Evolutionary conservation across 768 basidiomycete genomes (phyloP), one percentile per base, ranked within the genome.

Genomic region (Scleroderma citrinum): DNA sequence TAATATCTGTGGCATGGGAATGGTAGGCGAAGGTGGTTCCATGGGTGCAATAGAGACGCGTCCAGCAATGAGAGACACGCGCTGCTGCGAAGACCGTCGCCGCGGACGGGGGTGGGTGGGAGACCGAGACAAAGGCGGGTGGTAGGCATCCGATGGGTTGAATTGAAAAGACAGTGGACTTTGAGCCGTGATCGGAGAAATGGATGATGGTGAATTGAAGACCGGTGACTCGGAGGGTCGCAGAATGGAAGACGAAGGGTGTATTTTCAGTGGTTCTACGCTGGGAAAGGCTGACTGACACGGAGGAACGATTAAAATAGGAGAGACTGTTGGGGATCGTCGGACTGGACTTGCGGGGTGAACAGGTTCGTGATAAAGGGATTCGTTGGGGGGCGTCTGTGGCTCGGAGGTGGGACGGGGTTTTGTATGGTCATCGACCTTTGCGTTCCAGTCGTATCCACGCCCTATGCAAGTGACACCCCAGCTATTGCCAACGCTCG

Each of bases 391-490:
- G 19, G 52, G 48, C 21, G 44, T 16, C 13, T 49, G 53, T 5
- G 35, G 51, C 20, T 51, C 38, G 48, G 30, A 39, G 46, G 54
- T 31, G 52, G 35, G 40, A 58, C 35, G 16, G 44, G 34, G 23
- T 43, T 36, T 51, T 37, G 53, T 7, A 44, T 47, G 53, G 31
- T 67, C 61, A 31, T 72, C 72, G 37, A 68, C 64, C 44, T 67
- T 69, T 50, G 74, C 67, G 48, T 74, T 75, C 85, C 88, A 90
- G 65, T 87, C 74, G 61, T 88, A 90, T 16, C 89, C 89, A 41
- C 85, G 80, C 11, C 89, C 89, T 41, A 91, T 83, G 32, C 80
- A 87, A 17, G 89, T 91, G 52, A 92, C 87, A 7, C 84, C 85
- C 86, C 87, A 92, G 67, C 87, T 89, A 53, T 81, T 80, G 29